Conservation (phyloP, 2,329 filamentous ascomycete species). For the Arthrobotrys iridis region DNA sequence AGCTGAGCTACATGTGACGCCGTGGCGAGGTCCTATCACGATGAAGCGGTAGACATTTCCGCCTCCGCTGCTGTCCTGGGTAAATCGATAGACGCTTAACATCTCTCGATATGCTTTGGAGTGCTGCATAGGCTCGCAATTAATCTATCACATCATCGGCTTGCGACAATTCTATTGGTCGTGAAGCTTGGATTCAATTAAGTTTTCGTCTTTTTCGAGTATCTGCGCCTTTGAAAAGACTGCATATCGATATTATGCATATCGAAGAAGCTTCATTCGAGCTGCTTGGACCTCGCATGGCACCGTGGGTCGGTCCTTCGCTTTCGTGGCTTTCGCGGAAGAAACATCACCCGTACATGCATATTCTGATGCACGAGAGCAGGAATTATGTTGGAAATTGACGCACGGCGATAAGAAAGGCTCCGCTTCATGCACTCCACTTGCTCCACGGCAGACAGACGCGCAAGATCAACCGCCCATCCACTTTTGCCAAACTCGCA, state of each 20-base stretch:
- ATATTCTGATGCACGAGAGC: conserved; percentile 13
- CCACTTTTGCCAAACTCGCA: conserved; percentile 8
- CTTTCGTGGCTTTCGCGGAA: background rate
- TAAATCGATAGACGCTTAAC: conserved; percentile 20
- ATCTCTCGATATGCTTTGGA: conserved; percentile 6
- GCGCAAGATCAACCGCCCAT: conserved; percentile 14
- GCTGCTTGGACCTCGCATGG: too few relatives aligned
- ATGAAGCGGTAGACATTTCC: conserved; percentile 20
- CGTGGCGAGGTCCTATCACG: conserved; percentile 33
- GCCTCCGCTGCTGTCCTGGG: conserved; percentile 11
- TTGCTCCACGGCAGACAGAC: conserved; percentile 7
- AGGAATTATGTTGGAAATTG: background rate
- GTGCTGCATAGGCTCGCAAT: background rate
- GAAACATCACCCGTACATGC: conserved; percentile 7
- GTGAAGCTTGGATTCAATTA: background rate
- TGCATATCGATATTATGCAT: too few relatives aligned
- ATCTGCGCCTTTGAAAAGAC: background rate
- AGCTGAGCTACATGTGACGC: conserved; percentile 23
- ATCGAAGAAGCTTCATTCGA: too few relatives aligned
- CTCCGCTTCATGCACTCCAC: conserved; percentile 20
- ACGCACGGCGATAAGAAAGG: conserved; percentile 33
- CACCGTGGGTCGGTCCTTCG: background rate
- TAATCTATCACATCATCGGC: background rate
- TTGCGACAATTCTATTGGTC: background rate
- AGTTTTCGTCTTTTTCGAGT: background rate